Conservation (phyloP, 139 green algal genomes). For the Chlamydomonas applanata region DNA sequence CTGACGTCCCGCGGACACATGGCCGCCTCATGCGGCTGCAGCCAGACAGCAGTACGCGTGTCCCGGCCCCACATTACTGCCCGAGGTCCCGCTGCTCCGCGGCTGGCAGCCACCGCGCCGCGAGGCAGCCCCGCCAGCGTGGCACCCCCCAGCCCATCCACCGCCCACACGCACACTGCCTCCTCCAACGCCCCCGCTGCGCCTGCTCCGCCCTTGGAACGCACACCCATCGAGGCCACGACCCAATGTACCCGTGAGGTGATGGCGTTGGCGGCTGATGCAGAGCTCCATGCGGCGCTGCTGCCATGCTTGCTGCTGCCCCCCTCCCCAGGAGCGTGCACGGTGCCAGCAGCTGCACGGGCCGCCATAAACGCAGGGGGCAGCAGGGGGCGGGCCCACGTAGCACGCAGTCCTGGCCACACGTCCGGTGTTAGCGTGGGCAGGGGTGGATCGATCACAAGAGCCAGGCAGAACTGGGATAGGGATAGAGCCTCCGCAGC, state of each 20-base stretch:
- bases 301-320: not conserved
- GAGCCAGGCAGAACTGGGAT: conserved; percentile 61
- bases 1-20: not conserved
- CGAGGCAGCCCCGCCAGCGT: conserved; percentile 47
- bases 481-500: conserved; percentile 14
- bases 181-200: conserved; percentile 15
- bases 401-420: conserved; percentile 27
- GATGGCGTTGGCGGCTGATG: not conserved
- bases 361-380: not conserved
- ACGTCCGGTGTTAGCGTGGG: conserved; percentile 15
- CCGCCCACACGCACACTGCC: conserved; percentile 57
- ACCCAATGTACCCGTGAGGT: conserved; percentile 50
- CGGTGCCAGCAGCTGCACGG: not conserved
- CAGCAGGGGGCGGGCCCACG: conserved; percentile 42
- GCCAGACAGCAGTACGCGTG: conserved; percentile 46
- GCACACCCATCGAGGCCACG: conserved; percentile 24
- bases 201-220: not conserved
- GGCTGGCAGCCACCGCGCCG: not conserved
- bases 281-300: not conserved
- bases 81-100: not conserved
- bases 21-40: conserved; percentile 5
- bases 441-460: conserved; percentile 61
- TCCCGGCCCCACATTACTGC: conserved; percentile 50
- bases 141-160: conserved; percentile 55
- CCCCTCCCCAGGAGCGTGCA: not conserved